phyloP scores from a whole-genome alignment of 371 early-diverging fungal genomes.

The Mycotypha africana region DNA sequence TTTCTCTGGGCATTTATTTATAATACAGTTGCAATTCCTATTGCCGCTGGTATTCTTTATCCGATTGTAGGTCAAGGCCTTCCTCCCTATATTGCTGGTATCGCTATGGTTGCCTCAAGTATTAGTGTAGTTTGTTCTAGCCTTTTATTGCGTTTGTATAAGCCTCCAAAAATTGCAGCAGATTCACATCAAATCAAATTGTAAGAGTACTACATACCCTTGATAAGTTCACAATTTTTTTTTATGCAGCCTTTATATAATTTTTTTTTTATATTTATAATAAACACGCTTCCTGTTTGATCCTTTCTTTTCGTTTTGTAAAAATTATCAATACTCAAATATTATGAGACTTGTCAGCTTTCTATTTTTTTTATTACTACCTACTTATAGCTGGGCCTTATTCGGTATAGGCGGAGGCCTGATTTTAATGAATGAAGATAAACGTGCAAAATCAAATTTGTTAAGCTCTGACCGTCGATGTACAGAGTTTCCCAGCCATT shows the following conservation, averaged over 20 bases:
- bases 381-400: conserved; percentile 6
- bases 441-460: conserved; percentile 20
- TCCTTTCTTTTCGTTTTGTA: no score
- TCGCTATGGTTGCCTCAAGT: conserved; percentile 79
- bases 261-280: not conserved
- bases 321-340: no score
- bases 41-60: conserved; percentile 76
- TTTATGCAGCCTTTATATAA: not conserved
- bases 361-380: conserved; percentile 1
- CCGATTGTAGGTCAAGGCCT: conserved; percentile 45
- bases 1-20: conserved; percentile 80
- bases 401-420: conserved; percentile 17
- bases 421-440: conserved; percentile 17
- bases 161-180: conserved; percentile 22
- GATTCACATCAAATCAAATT: conserved; percentile 14
- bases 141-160: conserved; percentile 55
- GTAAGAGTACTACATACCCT: not conserved
- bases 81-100: conserved; percentile 71
- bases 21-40: conserved; percentile 71
- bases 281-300: not conserved
- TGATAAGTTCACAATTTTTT: not conserved
- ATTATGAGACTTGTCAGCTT: no score
- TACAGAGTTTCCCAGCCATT: conserved; percentile 19
- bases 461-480: conserved; percentile 31
- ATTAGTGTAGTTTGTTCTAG: conserved; percentile 73